Evolutionary conservation across 1,284 basidiomycete species (phyloP), one percentile per base, ranked within the genome.

Genomic region (Laetiporus sulphureus): DNA sequence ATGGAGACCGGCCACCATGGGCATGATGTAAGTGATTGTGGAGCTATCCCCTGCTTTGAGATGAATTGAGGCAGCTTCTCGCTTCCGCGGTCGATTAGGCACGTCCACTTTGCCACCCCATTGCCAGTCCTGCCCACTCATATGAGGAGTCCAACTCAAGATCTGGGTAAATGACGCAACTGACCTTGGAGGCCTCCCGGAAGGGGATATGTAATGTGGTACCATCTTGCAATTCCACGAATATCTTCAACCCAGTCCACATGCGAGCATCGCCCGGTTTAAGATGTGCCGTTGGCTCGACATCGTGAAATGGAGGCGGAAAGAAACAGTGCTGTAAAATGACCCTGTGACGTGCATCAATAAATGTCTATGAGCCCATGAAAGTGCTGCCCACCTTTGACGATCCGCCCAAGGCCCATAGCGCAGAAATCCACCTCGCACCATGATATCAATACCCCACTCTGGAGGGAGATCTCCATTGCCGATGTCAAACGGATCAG

Each of bases 391-490:
- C 47, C 56, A 82, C 84, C 91, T 72, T 62, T 94, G 92, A 21
- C 91, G 73, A 64, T 97, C 93, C 16, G 91, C 82, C 93, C 93
- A 97, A 3, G 93, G 93, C 0, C 93, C 93, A 57, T 96, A 96
- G 24, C 79, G 77, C 32, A 95, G 52, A 22, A 71, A 63, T 0
- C 89, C 92, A 13, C 81, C 80, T 46, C 78, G 71, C 8, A 95
- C 67, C 15, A 80, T 73, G n/a, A 96, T 51, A 53, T 96, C 89
- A 23, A 95, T 66, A 3, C 91, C 91, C 84, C 91, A 96, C 56
- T 96, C 90, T 10, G 93, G 93, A n/a, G 86, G 72, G 15, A 82
- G 59, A 54, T 89, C 91, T 1, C 89, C 83, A 55, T 95, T 95
- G 1, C 89, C 91, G 37, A 92, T 72, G 51, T 91, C 83, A 53